These are phyloP conservation scores for Suhomyces kilbournensis DNA, from an alignment of 805 yeast species.

Conservation along the genomic window DNA sequence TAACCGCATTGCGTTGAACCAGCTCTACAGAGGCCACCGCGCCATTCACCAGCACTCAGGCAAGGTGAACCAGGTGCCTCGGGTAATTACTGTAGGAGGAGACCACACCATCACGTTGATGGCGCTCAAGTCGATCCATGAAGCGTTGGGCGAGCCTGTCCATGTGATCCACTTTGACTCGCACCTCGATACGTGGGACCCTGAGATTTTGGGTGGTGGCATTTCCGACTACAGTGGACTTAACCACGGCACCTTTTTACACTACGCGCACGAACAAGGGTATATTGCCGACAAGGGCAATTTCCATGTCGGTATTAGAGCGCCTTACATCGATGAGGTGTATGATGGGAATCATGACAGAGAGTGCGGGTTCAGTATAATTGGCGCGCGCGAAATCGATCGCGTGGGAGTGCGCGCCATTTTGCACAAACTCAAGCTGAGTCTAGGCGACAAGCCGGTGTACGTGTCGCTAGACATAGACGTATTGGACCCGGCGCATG, in stretches of 20 bases:
- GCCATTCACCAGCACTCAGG: conserved; percentile 42
- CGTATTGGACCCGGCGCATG: conserved; percentile 68
- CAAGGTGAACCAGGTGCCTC: conserved; percentile 21
- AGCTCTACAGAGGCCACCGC: conserved; percentile 55
- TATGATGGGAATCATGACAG: conserved; percentile 44
- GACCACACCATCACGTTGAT: conserved; percentile 58
- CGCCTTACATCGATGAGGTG: conserved; percentile 49
- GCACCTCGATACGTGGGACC: conserved; percentile 72
- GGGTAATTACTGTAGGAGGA: conserved; percentile 56
- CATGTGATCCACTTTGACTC: conserved; percentile 64
- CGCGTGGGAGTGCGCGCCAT: conserved; percentile 35
- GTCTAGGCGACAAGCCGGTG: conserved; percentile 40
- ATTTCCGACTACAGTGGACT: conserved; percentile 54
- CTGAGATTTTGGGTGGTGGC: conserved; percentile 61
- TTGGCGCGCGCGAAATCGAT: conserved; percentile 49
- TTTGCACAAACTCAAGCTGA: conserved; percentile 30
- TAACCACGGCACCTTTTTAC: conserved; percentile 70
- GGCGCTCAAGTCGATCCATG: conserved; percentile 50
- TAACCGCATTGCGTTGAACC: conserved; percentile 59
- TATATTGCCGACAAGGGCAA: conserved; percentile 47
- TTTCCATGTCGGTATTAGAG: conserved; percentile 63
- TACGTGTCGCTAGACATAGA: conserved; percentile 53
- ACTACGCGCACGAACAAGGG: conserved; percentile 68
- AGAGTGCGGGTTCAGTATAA: conserved; percentile 47
- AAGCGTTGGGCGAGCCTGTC: conserved; percentile 40